Evolutionary conservation across 2,329 filamentous ascomycete genomes (phyloP), one percentile per base, ranked within the genome.

Genomic region (Ceratocystis destructans): DNA sequence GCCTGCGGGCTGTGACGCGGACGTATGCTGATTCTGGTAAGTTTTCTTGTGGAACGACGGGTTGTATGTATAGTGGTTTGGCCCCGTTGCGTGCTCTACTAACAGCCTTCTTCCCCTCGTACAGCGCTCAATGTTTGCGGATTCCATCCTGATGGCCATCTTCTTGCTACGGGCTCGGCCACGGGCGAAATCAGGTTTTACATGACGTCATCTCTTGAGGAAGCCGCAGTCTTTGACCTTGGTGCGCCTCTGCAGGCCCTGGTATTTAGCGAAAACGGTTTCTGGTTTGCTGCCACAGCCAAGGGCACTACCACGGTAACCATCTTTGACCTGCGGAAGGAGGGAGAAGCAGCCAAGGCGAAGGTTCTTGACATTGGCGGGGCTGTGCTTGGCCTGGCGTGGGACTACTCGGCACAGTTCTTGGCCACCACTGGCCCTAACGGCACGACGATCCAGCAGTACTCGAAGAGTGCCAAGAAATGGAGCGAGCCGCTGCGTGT

Each of bases 401-500:
- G 92, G 92, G 94, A 99, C 73, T 96, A 96, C 78, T 94, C 89
- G 5, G 93, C 92, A 55, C 93, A 96, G 76, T 99, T 89, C 78
- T 80, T 99, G 64, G 89, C 92, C 31, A 88, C 88, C 12, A 89
- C 85, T 3, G 93, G 93, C 5, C 82, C 87, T 3, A 85, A 87
- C 57, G 91, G 91, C 33, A 79, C 96, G 61, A 89, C 88, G 4
- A 89, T 99, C 50, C 90, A 94, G 75, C 88, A 96, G 72, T 99
- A 95, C 76, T 82, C 83, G 69, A 99, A 97, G 81, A 80, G 85
- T 64, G 82, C 84, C 69, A 99, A 96, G 82, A 81, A 83, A 67
- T 99, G 94, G 94, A 88, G 86, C 57, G 91, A 96, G 79, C 87
- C 89, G 8, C 79, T 96, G 70, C 83, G 87, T 71, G 90, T 84